Percentiles rank a stretch among this genome's conserved stretches.
Evolutionary conservation across 2,329 filamentous ascomycete species (phyloP).

Genomic region (Trichoderma asperellum): DNA sequence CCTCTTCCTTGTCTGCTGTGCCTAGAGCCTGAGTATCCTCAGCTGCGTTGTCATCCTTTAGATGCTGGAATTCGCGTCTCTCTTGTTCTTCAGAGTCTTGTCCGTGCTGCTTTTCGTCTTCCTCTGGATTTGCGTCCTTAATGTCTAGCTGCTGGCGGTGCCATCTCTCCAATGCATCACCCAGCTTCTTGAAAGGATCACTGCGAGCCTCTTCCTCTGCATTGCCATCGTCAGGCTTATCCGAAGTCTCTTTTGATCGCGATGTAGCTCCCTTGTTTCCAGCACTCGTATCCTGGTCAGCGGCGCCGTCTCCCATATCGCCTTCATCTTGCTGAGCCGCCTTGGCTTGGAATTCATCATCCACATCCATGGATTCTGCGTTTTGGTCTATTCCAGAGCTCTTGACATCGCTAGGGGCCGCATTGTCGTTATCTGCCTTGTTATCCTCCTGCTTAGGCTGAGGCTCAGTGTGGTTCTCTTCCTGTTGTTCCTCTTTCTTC

Average conservation of each 20-base stretch:
- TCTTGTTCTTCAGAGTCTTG: conserved; percentile 66
- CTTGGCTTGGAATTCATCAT: conserved; percentile 63
- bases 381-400: conserved; percentile 68
- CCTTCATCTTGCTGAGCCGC: conserved; percentile 68
- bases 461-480: conserved; percentile 52
- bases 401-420: conserved; percentile 65
- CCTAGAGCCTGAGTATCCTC: conserved; percentile 93
- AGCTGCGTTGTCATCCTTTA: conserved; percentile 78
- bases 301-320: conserved; percentile 65
- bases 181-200: conserved; percentile 90
- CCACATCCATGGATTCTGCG: conserved; percentile 64
- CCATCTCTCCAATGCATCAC: conserved; percentile 90
- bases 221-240: conserved; percentile 52
- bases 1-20: conserved; percentile 84
- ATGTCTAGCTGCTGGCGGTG: conserved; percentile 89
- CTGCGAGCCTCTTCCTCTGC: conserved; percentile 51
- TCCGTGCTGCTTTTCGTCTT: conserved; percentile 52
- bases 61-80: conserved; percentile 88
- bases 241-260: conserved; percentile 52
- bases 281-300: conserved; percentile 64
- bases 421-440: conserved; percentile 62
- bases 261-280: conserved; percentile 65
- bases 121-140: conserved; percentile 56
- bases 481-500: conserved; percentile 51
- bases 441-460: conserved; percentile 51